These are phyloP conservation scores for Penicillium griseofulvum DNA, from an alignment of 2,329 filamentous ascomycete genomes.

Conservation along the genomic window DNA sequence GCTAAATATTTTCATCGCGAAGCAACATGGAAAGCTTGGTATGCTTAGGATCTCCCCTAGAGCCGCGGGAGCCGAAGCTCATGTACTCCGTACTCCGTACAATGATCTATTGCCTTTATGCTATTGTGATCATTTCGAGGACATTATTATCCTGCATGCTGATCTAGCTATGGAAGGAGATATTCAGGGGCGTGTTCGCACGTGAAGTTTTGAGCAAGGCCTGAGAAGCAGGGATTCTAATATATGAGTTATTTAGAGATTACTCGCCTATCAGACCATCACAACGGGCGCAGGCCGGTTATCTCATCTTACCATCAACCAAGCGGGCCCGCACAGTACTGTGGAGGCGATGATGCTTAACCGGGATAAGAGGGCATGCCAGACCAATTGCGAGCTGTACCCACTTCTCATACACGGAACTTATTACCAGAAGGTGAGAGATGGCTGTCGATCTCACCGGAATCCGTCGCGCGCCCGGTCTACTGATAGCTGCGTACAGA, in stretches of 20 bases:
- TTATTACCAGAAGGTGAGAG: not conserved
- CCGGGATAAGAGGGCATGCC: not conserved
- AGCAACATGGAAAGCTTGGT: not conserved
- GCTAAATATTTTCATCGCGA: not conserved
- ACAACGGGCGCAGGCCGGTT: not conserved
- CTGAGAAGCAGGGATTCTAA: not conserved
- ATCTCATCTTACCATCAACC: not conserved
- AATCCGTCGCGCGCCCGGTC: slow-evolving; percentile 7
- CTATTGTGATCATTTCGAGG: not conserved
- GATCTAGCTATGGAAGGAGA: not conserved
- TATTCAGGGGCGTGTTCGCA: not conserved
- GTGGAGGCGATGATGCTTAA: not conserved
- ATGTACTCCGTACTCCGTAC: not conserved
- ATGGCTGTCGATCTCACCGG: slow-evolving; percentile 5
- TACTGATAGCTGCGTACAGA: not conserved
- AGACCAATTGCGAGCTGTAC: not conserved
- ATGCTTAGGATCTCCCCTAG: not conserved
- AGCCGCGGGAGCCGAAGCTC: not conserved
- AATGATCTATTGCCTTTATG: not conserved
- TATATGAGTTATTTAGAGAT: not conserved
- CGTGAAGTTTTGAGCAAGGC: not conserved
- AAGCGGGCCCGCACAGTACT: not conserved
- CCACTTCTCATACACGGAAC: not conserved
- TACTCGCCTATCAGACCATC: not conserved
- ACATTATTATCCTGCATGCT: not conserved